Percentiles rank a stretch among this genome's conserved stretches.
Evolutionary conservation across 352 stramenopile genomes (phyloP).

Genomic region (Pythium utonaiense): DNA sequence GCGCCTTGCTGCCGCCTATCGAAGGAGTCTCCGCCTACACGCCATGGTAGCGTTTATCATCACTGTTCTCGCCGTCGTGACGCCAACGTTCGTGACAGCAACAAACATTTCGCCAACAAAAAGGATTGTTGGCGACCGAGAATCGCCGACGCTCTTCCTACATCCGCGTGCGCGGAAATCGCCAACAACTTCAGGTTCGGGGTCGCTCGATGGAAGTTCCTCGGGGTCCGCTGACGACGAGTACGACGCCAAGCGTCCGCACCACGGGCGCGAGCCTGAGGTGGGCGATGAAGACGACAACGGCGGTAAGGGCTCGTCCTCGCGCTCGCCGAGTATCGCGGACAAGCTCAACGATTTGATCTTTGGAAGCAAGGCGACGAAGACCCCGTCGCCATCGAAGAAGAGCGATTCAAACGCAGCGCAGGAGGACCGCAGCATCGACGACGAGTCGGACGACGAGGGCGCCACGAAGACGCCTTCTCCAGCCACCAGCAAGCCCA

Average conservation of each 20-base stretch:
- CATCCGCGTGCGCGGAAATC: not conserved
- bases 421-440: not conserved
- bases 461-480: not conserved
- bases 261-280: not conserved
- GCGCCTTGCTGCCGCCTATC: not conserved
- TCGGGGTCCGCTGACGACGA: not conserved
- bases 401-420: not conserved
- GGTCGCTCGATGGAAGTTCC: not conserved
- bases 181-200: not conserved
- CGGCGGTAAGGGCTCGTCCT: not conserved
- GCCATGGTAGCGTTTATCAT: not conserved
- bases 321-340: not conserved
- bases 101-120: not conserved
- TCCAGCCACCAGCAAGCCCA: not conserved
- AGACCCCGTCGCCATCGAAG: not conserved
- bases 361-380: slow-evolving; percentile 2
- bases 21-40: not conserved
- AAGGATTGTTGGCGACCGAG: not conserved
- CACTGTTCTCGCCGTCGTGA: not conserved
- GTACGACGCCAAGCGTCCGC: not conserved
- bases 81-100: not conserved
- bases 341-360: not conserved
- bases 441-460: not conserved
- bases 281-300: not conserved
- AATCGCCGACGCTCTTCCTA: not conserved